Evolutionary conservation across 2,329 filamentous ascomycete species (phyloP).

Genomic region (Diaporthe sp.): DNA sequence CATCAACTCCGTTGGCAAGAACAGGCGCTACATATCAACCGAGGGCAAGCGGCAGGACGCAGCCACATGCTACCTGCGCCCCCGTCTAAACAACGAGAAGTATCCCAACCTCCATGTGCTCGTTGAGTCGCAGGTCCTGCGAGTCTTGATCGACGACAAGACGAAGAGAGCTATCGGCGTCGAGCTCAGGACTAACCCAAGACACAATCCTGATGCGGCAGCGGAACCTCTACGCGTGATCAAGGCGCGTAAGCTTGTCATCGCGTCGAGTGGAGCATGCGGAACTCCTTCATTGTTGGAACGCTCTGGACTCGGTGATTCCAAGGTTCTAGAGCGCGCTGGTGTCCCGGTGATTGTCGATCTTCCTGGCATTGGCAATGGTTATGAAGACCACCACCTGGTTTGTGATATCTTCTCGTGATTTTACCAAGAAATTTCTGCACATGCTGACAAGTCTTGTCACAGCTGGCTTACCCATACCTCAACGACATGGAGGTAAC

Average conservation of each 20-base stretch:
- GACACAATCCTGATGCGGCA: slow-evolving; percentile 49
- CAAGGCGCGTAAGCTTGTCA: slow-evolving; percentile 64
- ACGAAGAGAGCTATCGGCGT: slow-evolving; percentile 63
- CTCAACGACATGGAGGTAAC: slow-evolving; percentile 1
- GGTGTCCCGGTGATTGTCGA: slow-evolving; percentile 62
- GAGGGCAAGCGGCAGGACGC: slow-evolving; percentile 67
- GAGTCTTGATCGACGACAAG: slow-evolving; percentile 60
- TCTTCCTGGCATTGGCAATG: slow-evolving; percentile 65
- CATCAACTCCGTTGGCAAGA: slow-evolving; percentile 48
- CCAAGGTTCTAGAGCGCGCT: slow-evolving; percentile 60
- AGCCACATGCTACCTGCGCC: slow-evolving; percentile 64
- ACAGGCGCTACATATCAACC: slow-evolving; percentile 45
- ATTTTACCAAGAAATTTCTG: no score
- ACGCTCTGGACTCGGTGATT: slow-evolving; percentile 63
- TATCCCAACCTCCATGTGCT: slow-evolving; percentile 69
- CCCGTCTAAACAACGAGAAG: slow-evolving; percentile 60
- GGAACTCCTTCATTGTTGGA: slow-evolving; percentile 62
- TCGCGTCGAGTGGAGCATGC: slow-evolving; percentile 54
- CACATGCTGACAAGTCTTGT: not conserved
- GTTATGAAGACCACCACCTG: slow-evolving; percentile 59
- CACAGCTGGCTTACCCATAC: slow-evolving; percentile 18
- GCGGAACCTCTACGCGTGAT: slow-evolving; percentile 50
- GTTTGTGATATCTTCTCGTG: not conserved
- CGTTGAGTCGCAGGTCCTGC: slow-evolving; percentile 64
- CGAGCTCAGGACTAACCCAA: slow-evolving; percentile 61